Evolutionary conservation across 768 basidiomycete species (phyloP).

Genomic region (Phylloporus sp.): DNA sequence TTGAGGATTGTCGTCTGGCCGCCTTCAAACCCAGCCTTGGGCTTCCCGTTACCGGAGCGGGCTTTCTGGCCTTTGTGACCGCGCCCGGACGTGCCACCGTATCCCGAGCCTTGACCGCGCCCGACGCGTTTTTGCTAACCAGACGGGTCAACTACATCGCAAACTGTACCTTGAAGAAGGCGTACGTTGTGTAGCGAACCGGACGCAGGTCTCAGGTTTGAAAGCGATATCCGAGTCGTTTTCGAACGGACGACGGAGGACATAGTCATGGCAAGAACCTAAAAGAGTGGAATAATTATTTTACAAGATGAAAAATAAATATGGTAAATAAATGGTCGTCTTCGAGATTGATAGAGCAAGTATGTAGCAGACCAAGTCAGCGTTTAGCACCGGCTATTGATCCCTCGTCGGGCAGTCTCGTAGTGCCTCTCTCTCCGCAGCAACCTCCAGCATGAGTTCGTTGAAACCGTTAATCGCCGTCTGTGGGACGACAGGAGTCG

Average conservation of each 20-base stretch:
- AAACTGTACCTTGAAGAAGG: not conserved
- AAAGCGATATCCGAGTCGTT: slow-evolving; percentile 49
- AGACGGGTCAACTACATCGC: slow-evolving; percentile 7
- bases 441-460: slow-evolving; percentile 23
- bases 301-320: not conserved
- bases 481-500: slow-evolving; percentile 93
- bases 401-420: not conserved
- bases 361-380: not conserved
- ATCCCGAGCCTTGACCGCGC: slow-evolving; percentile 85
- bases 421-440: not conserved
- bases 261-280: slow-evolving; percentile 22
- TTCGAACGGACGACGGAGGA: slow-evolving; percentile 32
- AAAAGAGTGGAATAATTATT: not conserved
- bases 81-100: slow-evolving; percentile 88
- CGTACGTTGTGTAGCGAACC: slow-evolving; percentile 66
- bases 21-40: slow-evolving; percentile 84
- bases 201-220: slow-evolving; percentile 65
- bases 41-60: slow-evolving; percentile 81
- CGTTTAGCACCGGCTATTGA: no score
- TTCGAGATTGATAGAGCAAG: no score
- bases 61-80: slow-evolving; percentile 97
- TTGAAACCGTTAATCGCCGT: slow-evolving; percentile 72
- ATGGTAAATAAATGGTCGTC: not conserved
- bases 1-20: slow-evolving; percentile 94
- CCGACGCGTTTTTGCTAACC: slow-evolving; percentile 89